phyloP scores from a whole-genome alignment of 345 rosid genomes.

The Mallotus nudiflorus region DNA sequence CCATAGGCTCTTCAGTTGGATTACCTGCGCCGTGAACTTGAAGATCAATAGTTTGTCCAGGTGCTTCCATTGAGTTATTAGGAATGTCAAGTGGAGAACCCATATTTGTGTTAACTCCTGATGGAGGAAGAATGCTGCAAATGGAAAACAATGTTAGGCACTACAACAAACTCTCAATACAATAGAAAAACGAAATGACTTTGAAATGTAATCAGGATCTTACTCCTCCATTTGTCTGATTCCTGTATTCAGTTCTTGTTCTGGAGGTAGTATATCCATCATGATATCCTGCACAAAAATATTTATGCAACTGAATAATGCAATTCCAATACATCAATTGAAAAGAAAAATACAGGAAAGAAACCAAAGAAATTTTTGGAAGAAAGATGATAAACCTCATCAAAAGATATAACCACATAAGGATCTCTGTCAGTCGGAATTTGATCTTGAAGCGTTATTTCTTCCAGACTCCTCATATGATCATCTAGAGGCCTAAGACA shows the following conservation, averaged over 20 bases:
- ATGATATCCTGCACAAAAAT: conserved; percentile 43
- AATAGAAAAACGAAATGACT: background rate
- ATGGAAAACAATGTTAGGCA: background rate
- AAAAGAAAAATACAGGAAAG: background rate
- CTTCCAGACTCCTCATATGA: conserved; percentile 58
- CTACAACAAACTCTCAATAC: background rate
- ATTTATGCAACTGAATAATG: background rate
- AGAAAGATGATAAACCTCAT: conserved; percentile 48
- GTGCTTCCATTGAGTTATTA: conserved; percentile 19
- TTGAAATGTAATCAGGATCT: conserved; percentile 24
- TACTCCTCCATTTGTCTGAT: conserved; percentile 44
- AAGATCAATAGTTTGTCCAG: background rate
- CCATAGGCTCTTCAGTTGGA: conserved; percentile 17
- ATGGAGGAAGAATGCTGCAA: conserved; percentile 31
- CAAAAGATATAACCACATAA: conserved; percentile 65
- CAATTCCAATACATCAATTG: conserved; percentile 7
- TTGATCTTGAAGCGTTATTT: conserved; percentile 83
- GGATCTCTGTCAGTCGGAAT: conserved; percentile 57
- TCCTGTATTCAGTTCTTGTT: conserved; percentile 26
- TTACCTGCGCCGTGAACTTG: conserved; percentile 14
- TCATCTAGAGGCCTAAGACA: conserved; percentile 45
- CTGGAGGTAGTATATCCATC: conserved; percentile 20
- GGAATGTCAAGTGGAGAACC: background rate
- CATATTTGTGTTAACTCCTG: conserved; percentile 20
- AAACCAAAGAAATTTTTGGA: background rate